Evolutionary conservation across 1,284 basidiomycete species (phyloP).

Genomic region (Exobasidium cylindrosporum): DNA sequence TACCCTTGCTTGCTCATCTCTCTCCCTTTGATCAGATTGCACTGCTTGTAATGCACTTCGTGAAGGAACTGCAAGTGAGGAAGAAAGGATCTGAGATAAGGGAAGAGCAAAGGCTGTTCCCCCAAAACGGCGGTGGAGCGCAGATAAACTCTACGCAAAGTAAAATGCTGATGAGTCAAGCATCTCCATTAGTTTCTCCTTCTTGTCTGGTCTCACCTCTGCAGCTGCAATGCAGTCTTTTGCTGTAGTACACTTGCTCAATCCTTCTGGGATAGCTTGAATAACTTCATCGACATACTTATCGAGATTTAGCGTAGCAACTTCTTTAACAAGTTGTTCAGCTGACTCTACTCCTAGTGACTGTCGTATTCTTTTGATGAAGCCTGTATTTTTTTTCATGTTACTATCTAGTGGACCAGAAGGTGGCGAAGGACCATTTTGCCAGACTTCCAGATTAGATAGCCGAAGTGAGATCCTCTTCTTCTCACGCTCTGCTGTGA

Average conservation of each 20-base stretch:
- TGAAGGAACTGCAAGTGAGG: slow-evolving; percentile 62
- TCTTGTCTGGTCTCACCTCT: slow-evolving; percentile 79
- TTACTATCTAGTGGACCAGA: slow-evolving; percentile 39
- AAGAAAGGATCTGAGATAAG: slow-evolving; percentile 66
- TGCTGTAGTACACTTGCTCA: slow-evolving; percentile 77
- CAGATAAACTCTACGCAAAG: slow-evolving; percentile 73
- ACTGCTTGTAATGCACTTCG: slow-evolving; percentile 61
- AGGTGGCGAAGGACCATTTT: slow-evolving; percentile 21
- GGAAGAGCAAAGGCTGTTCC: slow-evolving; percentile 69
- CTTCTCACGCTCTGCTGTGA: slow-evolving; percentile 27
- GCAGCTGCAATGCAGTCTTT: slow-evolving; percentile 87
- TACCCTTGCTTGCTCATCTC: slow-evolving; percentile 80
- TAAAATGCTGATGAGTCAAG: no score
- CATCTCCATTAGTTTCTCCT: no score
- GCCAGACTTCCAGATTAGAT: slow-evolving; percentile 33
- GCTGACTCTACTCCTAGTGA: slow-evolving; percentile 56
- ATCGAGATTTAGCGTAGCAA: slow-evolving; percentile 80
- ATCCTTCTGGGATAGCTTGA: slow-evolving; percentile 79
- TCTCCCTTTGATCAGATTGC: slow-evolving; percentile 79
- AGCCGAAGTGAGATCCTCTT: slow-evolving; percentile 31
- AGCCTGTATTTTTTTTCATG: slow-evolving; percentile 52
- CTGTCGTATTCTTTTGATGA: slow-evolving; percentile 47
- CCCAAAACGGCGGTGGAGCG: slow-evolving; percentile 83
- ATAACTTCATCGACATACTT: slow-evolving; percentile 96
- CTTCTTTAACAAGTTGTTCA: slow-evolving; percentile 64